Conservation (phyloP, 352 stramenopile genomes). For the Globisporangium rhizosaccharum region DNA sequence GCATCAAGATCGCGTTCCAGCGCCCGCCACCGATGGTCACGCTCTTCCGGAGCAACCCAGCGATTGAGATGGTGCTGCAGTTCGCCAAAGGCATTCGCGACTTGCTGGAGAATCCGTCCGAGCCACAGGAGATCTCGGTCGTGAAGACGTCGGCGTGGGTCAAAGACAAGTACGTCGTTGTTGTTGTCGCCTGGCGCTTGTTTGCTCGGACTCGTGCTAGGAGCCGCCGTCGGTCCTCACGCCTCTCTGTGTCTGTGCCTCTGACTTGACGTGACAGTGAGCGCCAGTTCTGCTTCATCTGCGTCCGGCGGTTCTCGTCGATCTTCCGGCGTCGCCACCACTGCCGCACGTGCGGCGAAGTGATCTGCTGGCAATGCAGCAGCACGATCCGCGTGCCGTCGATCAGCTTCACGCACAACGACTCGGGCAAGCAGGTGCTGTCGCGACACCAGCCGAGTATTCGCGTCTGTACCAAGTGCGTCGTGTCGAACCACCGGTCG, state of each 20-base stretch:
- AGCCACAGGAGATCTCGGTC: constrained; percentile 76
- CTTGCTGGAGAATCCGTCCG: constrained; percentile 69
- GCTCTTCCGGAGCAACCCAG: constrained; percentile 78
- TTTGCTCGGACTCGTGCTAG: neutral
- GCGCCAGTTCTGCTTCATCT: constrained; percentile 79
- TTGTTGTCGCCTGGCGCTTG: no score
- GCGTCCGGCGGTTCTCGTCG: constrained; percentile 69
- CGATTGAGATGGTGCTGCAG: constrained; percentile 79
- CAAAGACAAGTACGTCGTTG: constrained; percentile 67
- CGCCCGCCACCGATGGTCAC: constrained; percentile 73
- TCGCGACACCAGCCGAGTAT: constrained; percentile 80
- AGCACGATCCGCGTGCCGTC: constrained; percentile 79
- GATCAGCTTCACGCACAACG: constrained; percentile 82
- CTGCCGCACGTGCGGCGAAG: constrained; percentile 81
- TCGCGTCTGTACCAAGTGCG: constrained; percentile 78
- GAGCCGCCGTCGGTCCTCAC: neutral
- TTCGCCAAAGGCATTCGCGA: constrained; percentile 75
- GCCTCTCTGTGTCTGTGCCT: constrained; percentile 6
- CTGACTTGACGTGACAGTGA: constrained; percentile 28
- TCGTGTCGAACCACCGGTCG: constrained; percentile 71
- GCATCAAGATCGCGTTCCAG: constrained; percentile 85
- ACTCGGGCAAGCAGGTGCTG: constrained; percentile 70
- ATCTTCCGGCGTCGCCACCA: constrained; percentile 86
- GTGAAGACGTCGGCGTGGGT: constrained; percentile 81
- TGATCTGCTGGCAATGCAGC: constrained; percentile 87